Evolutionary conservation across 768 basidiomycete genomes (phyloP).

Genomic region (Lactarius vividus): DNA sequence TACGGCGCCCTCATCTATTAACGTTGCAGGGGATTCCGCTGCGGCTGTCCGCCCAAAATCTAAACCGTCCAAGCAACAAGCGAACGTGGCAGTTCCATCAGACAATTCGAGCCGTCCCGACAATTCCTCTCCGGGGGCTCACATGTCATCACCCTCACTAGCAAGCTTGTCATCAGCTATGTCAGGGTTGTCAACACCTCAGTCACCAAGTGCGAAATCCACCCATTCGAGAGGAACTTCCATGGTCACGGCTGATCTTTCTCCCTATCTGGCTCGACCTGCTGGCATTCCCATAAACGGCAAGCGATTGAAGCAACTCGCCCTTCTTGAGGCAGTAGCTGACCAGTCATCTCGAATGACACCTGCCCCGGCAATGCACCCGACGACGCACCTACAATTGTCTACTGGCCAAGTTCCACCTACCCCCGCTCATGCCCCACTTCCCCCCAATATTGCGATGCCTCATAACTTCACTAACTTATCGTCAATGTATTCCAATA

Average conservation of each 20-base stretch:
- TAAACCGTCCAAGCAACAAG: constrained; percentile 5
- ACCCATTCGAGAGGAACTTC: constrained; percentile 41
- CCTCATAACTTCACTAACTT: constrained; percentile 28
- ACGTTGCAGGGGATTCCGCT: background rate
- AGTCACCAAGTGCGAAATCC: constrained; percentile 24
- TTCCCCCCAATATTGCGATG: constrained; percentile 22
- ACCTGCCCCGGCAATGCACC: constrained; percentile 31
- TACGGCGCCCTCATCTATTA: background rate
- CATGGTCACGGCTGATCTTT: constrained; percentile 57
- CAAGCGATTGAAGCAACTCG: constrained; percentile 65
- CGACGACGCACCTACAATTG: background rate
- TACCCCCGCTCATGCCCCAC: constrained; percentile 8
- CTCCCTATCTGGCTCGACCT: constrained; percentile 61
- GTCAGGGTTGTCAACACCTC: constrained; percentile 17
- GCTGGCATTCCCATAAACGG: constrained; percentile 54
- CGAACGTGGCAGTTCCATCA: background rate
- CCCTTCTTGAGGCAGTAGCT: constrained; percentile 67
- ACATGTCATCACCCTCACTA: constrained; percentile 11
- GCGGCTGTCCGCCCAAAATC: background rate
- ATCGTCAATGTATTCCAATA: constrained; percentile 30
- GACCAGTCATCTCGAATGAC: constrained; percentile 70
- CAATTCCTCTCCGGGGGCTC: background rate
- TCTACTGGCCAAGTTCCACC: constrained; percentile 3
- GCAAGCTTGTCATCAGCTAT: constrained; percentile 11
- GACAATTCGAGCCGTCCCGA: background rate